Conservation (phyloP, 2,329 filamentous ascomycete genomes). For the Verticillium albo-atrum region DNA sequence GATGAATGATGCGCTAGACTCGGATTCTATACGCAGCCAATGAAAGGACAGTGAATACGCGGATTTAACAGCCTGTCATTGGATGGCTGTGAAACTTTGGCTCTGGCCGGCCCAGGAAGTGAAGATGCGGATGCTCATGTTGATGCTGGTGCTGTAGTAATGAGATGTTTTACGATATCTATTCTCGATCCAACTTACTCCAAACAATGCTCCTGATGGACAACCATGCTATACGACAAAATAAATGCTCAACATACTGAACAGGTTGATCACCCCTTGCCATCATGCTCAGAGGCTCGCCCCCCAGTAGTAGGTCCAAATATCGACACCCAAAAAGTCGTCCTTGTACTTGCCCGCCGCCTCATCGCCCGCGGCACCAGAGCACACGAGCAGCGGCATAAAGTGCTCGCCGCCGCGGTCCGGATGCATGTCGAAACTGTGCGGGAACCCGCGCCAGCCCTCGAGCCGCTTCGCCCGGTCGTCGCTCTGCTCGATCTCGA, state of each 20-base stretch:
- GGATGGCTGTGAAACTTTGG: too few relatives aligned
- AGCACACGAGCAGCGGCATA: conserved; percentile 53
- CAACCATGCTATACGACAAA: too few relatives aligned
- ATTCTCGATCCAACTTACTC: too few relatives aligned
- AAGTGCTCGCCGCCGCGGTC: conserved; percentile 52
- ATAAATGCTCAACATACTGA: too few relatives aligned
- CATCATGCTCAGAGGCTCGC: too few relatives aligned
- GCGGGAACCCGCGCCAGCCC: conserved; percentile 42
- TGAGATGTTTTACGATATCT: too few relatives aligned
- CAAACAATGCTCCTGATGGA: too few relatives aligned
- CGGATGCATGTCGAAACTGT: conserved; percentile 50
- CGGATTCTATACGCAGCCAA: neutral
- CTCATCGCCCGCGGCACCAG: conserved; percentile 43
- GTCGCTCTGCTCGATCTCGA: conserved; percentile 23
- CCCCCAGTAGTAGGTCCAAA: conserved; percentile 54
- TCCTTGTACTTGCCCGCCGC: conserved; percentile 42
- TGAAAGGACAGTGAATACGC: neutral
- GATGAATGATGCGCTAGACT: neutral
- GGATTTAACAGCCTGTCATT: neutral
- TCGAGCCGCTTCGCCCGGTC: conserved; percentile 35
- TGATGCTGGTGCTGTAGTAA: too few relatives aligned
- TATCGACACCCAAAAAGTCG: conserved; percentile 41
- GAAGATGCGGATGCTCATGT: too few relatives aligned
- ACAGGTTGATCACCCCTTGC: too few relatives aligned
- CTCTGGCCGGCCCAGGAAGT: too few relatives aligned